These are phyloP conservation scores for Kingdonia uniflora DNA, from an alignment of 164 flowering plant species.

Conservation along the genomic window DNA sequence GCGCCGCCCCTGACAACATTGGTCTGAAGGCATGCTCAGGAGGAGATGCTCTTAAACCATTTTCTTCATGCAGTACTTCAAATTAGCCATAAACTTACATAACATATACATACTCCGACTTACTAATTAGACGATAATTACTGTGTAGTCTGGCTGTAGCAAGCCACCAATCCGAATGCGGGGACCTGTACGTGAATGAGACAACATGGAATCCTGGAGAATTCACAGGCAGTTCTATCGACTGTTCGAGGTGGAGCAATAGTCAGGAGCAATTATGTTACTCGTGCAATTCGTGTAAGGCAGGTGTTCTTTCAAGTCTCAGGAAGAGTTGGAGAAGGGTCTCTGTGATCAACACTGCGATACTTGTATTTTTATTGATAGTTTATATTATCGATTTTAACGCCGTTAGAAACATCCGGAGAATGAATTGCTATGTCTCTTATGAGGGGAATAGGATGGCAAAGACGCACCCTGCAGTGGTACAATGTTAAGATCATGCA, in stretches of 20 bases:
- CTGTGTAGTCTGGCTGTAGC: constrained; percentile 81
- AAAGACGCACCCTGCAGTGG: constrained; percentile 44
- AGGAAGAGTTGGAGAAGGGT: constrained; percentile 94
- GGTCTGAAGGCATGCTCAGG: too few relatives aligned
- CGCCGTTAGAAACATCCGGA: constrained; percentile 55
- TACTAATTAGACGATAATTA: not conserved
- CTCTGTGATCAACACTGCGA: constrained; percentile 61
- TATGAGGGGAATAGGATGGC: constrained; percentile 71
- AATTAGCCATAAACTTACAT: too few relatives aligned
- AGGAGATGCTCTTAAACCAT: too few relatives aligned
- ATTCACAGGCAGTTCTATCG: constrained; percentile 17
- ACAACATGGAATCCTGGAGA: constrained; percentile 47
- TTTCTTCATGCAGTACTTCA: too few relatives aligned
- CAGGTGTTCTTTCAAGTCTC: constrained; percentile 75
- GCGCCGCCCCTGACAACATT: too few relatives aligned
- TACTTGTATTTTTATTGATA: constrained; percentile 55
- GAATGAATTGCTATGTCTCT: constrained; percentile 66
- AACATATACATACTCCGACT: not conserved
- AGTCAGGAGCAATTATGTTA: constrained; percentile 68
- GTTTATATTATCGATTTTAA: constrained; percentile 53
- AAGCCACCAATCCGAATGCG: constrained; percentile 87
- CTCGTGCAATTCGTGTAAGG: constrained; percentile 73
- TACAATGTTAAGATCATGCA: too few relatives aligned
- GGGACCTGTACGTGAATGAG: constrained; percentile 50
- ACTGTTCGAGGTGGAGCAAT: constrained; percentile 67